phyloP scores from a whole-genome alignment of 2,329 filamentous ascomycete genomes.

The Orbilia oligospora region DNA sequence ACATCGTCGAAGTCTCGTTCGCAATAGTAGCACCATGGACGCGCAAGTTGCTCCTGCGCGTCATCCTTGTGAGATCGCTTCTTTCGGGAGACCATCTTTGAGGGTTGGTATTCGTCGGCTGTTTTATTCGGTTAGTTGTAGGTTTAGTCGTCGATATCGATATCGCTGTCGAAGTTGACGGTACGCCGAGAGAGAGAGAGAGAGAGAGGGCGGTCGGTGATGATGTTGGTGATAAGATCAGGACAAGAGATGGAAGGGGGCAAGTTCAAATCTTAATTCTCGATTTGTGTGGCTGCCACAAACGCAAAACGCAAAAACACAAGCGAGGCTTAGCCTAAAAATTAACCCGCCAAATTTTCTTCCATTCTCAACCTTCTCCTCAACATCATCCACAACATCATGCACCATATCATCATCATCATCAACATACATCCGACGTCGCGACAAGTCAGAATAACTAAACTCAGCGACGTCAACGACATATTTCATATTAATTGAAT shows the following conservation, averaged over 20 bases:
- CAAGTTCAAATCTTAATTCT: conserved; percentile 30
- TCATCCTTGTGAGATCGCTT: conserved; percentile 90
- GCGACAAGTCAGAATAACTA: background rate
- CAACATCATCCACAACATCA: conserved; percentile 10
- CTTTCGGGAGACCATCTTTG: conserved; percentile 78
- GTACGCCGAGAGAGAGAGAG: background rate
- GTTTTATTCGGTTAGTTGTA: background rate
- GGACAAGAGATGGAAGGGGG: conserved; percentile 36
- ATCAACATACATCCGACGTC: background rate
- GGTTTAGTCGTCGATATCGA: background rate
- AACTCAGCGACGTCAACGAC: background rate
- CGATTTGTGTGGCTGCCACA: conserved; percentile 25
- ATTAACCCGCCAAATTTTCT: conserved; percentile 6
- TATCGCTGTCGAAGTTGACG: background rate
- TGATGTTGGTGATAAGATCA: conserved; percentile 13
- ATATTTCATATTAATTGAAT: background rate
- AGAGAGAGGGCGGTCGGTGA: background rate
- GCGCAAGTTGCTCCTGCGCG: conserved; percentile 86
- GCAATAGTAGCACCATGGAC: conserved; percentile 99
- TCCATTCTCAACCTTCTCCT: background rate
- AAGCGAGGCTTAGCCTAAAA: conserved; percentile 29
- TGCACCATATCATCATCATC: background rate
- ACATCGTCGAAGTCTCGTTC: conserved; percentile 98
- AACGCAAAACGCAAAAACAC: conserved; percentile 6
- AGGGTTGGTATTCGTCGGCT: background rate